These are phyloP conservation scores for Miscanthus lutarioriparius DNA, from an alignment of 176 grass and related monocot species.

Conservation along the genomic window DNA sequence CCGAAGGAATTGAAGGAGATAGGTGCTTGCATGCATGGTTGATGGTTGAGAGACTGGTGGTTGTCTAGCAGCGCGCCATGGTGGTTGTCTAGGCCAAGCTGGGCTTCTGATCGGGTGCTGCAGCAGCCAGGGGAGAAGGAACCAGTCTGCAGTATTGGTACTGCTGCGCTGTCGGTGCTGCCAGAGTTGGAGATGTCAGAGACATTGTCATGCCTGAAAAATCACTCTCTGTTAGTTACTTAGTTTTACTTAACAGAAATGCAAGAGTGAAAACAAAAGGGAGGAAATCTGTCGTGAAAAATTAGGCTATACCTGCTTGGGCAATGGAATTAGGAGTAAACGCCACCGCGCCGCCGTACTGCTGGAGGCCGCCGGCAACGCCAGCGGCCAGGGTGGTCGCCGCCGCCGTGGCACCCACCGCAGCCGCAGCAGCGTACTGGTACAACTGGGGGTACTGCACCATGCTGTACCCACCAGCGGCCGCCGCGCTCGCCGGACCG, in stretches of 20 bases:
- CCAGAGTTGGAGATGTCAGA: slow-evolving; percentile 26
- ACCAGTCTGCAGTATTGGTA: slow-evolving; percentile 42
- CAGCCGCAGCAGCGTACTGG: slow-evolving; percentile 21
- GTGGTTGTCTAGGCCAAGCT: slow-evolving; percentile 32
- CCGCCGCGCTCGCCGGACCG: not conserved
- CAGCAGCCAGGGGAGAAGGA: slow-evolving; percentile 34
- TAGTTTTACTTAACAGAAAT: not conserved
- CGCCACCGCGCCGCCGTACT: not conserved
- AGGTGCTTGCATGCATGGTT: not conserved
- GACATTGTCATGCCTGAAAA: slow-evolving; percentile 44
- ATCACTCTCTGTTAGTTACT: not conserved
- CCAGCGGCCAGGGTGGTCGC: slow-evolving; percentile 2
- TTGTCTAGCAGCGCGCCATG: slow-evolving; percentile 18
- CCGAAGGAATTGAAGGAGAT: not conserved
- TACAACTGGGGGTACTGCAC: slow-evolving; percentile 47
- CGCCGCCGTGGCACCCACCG: not conserved
- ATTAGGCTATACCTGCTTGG: slow-evolving; percentile 37
- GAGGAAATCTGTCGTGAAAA: not conserved
- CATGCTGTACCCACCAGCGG: slow-evolving; percentile 19
- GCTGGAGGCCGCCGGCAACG: slow-evolving; percentile 21
- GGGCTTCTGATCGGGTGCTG: slow-evolving; percentile 42
- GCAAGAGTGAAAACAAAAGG: not conserved
- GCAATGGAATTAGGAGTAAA: slow-evolving; percentile 11
- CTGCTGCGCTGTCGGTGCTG: slow-evolving; percentile 19
- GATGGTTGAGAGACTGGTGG: not conserved